phyloP scores from a whole-genome alignment of 164 flowering plant genomes.

The Kalanchoe fedtschenkoi region DNA sequence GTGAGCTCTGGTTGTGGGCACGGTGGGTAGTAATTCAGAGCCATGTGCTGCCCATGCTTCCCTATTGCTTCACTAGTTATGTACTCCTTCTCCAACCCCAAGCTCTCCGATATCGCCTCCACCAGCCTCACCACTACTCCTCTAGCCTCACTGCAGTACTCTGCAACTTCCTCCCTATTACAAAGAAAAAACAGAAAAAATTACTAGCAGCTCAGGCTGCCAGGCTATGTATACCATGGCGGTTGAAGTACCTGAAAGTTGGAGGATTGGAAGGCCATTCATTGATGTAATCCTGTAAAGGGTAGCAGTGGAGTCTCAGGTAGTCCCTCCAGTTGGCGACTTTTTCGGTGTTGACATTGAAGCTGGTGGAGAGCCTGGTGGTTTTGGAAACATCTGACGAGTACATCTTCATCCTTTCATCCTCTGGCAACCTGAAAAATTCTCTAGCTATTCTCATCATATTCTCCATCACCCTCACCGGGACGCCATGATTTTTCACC shows the following conservation, averaged over 20 bases:
- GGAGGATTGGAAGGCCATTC: slow-evolving; percentile 59
- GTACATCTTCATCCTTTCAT: slow-evolving; percentile 45
- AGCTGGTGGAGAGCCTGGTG: slow-evolving; percentile 49
- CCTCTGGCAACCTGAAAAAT: slow-evolving; percentile 44
- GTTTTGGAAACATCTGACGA: slow-evolving; percentile 45
- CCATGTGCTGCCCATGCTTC: slow-evolving; percentile 61
- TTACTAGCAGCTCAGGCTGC: no score
- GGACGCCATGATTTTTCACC: slow-evolving; percentile 57
- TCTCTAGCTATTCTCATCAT: slow-evolving; percentile 31
- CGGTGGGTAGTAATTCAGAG: slow-evolving; percentile 63
- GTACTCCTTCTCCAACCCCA: slow-evolving; percentile 36
- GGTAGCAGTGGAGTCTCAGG: slow-evolving; percentile 60
- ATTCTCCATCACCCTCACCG: slow-evolving; percentile 23
- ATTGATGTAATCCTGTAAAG: slow-evolving; percentile 34
- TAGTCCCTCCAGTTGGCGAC: slow-evolving; percentile 61
- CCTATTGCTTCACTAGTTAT: slow-evolving; percentile 23
- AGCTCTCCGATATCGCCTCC: slow-evolving; percentile 59
- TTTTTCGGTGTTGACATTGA: slow-evolving; percentile 47
- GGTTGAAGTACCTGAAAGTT: slow-evolving; percentile 28
- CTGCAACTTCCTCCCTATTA: slow-evolving; percentile 36
- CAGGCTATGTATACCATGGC: neutral
- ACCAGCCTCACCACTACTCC: slow-evolving; percentile 28
- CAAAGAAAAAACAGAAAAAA: no score
- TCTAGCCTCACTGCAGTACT: slow-evolving; percentile 32
- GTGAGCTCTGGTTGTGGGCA: slow-evolving; percentile 74